These are phyloP conservation scores for Leucosporidium scottii DNA, from an alignment of 768 basidiomycete genomes.

Conservation along the genomic window DNA sequence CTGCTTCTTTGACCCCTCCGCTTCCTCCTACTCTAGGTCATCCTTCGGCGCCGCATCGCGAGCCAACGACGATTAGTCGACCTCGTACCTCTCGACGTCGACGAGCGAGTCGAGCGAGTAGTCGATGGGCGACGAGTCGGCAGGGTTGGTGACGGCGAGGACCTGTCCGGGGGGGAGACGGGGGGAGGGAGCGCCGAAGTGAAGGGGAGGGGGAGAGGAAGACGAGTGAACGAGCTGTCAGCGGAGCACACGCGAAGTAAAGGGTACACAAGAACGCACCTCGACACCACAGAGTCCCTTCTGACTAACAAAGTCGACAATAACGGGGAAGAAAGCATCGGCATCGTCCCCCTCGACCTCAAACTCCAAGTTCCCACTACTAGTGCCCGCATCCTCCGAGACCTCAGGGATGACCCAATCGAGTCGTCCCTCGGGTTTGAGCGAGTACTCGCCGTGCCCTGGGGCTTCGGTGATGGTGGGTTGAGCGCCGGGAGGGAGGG, in stretches of 20 bases:
- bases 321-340: constrained; percentile 85
- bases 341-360: constrained; percentile 74
- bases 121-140: constrained; percentile 49
- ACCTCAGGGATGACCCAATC: constrained; percentile 76
- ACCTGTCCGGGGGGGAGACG: constrained; percentile 34
- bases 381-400: constrained; percentile 52
- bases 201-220: background rate
- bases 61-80: constrained; percentile 32
- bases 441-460: constrained; percentile 53
- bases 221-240: background rate
- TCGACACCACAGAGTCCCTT: constrained; percentile 73
- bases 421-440: constrained; percentile 73
- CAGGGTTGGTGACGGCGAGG: constrained; percentile 49
- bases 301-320: constrained; percentile 68
- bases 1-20: no score
- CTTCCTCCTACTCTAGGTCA: no score
- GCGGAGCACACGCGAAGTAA: background rate
- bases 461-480: constrained; percentile 63
- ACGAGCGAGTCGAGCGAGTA: constrained; percentile 54
- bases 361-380: constrained; percentile 85
- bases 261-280: constrained; percentile 43
- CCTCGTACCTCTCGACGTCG: constrained; percentile 50
- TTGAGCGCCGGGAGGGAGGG: constrained; percentile 79
- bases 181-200: no score
- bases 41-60: no score